Conservation (phyloP, 257 asterid species). For the Fraxinus quadrangulata region DNA sequence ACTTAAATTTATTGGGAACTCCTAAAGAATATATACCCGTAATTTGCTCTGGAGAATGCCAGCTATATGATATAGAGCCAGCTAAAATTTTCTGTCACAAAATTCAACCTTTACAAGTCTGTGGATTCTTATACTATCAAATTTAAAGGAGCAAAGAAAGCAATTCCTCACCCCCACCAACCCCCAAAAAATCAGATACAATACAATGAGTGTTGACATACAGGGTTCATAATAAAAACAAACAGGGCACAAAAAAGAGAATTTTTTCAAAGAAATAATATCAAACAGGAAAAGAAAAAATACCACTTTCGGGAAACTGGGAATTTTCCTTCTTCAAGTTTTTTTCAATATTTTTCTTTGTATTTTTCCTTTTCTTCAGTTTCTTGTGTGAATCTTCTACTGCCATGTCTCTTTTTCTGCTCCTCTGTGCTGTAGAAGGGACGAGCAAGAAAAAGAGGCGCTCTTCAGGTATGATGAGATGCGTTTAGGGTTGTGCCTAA, state of each 20-base stretch:
- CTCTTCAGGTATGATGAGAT: too few relatives aligned
- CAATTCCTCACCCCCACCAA: not conserved
- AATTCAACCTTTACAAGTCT: not conserved
- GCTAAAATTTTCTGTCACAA: too few relatives aligned
- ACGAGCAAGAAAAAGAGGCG: too few relatives aligned
- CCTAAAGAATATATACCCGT: not conserved
- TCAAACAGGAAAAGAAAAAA: not conserved
- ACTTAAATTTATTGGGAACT: not conserved
- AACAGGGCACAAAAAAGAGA: too few relatives aligned
- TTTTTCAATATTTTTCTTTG: constrained; percentile 15
- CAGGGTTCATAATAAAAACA: too few relatives aligned
- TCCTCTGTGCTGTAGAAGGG: not conserved
- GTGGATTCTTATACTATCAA: not conserved
- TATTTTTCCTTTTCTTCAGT: constrained; percentile 27
- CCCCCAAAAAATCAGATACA: too few relatives aligned
- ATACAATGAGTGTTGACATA: too few relatives aligned
- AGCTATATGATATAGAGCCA: not conserved
- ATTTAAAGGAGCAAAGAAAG: not conserved
- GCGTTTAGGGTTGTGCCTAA: too few relatives aligned
- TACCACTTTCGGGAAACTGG: constrained; percentile 20
- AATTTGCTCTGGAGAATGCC: not conserved
- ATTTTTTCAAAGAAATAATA: not conserved
- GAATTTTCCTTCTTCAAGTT: constrained; percentile 8
- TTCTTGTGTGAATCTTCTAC: constrained; percentile 29
- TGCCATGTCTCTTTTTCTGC: constrained; percentile 28